Evolutionary conservation across 2,329 filamentous ascomycete species (phyloP), one percentile per base, ranked within the genome.

Genomic region (Colletotrichum sp.): DNA sequence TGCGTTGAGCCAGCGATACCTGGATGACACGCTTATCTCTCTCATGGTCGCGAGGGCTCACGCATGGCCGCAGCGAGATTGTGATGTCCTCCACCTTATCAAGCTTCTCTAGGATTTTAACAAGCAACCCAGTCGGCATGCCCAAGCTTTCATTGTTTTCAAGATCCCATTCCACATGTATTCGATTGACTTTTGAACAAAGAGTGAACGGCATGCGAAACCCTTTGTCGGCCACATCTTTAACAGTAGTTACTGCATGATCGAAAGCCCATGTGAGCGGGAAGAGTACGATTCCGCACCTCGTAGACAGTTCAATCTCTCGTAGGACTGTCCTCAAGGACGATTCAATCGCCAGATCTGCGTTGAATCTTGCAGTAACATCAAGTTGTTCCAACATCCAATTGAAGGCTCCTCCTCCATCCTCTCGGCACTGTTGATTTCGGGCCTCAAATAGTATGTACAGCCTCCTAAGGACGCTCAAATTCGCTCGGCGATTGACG

Each of bases 271-370:
- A 52, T 13, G 44, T n/a, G 10, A 21, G 7, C 44, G n/a, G 44
- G 44, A 52, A 21, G n/a, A 8, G 10, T 21, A 6, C n/a, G n/a
- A 52, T 52, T 13, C 16, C 44, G 44, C 10, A 21, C 9, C 8
- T 21, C 44, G 6, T 8, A n/a, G 44, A 2, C 44, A 12, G 12
- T 21, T 0, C n/a, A 10, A 7, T 8, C 6, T 21, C 18, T n/a
- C 5, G 44, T 13, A 52, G 6, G n/a, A 13, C n/a, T 21, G 44
- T 21, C n/a, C n/a, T 5, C 44, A 52, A 24, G 10, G n/a, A 52
- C 44, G 44, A 12, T 21, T 52, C 12, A 21, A 52, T 52, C 16
- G 44, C 44, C 6, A 52, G 10, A 52, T 52, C 44, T 52, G 44
- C 44, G 4, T 52, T 52, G n/a, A 52, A 52, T 21, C 44, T 52